Evolutionary conservation across 805 yeast genomes (phyloP).

Genomic region (Sugiyamaella americana): DNA sequence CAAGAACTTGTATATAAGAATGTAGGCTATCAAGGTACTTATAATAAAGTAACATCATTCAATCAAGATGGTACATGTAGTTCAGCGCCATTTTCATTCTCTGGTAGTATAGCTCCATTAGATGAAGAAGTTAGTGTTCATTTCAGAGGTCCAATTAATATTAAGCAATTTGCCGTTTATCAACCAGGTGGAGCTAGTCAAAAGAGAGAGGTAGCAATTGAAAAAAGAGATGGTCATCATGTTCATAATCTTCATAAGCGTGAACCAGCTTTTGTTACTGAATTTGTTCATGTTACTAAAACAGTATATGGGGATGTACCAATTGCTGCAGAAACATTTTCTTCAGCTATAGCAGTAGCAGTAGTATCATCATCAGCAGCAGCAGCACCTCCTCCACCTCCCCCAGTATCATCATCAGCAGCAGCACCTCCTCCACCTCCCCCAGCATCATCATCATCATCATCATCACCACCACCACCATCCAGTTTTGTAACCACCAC

Average conservation of each 20-base stretch:
- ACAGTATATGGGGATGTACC: constrained; percentile 17
- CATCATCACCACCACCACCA: constrained; percentile 15
- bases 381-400: constrained; percentile 14
- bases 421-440: constrained; percentile 29
- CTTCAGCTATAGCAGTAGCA: constrained; percentile 27
- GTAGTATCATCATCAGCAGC: constrained; percentile 10
- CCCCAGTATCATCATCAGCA: constrained; percentile 28
- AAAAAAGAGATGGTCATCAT: constrained; percentile 23
- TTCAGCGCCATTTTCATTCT: constrained; percentile 41
- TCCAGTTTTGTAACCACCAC: background rate
- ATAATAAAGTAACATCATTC: constrained; percentile 75
- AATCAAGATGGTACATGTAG: constrained; percentile 66
- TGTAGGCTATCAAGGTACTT: constrained; percentile 83
- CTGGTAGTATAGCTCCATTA: constrained; percentile 71
- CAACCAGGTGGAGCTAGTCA: constrained; percentile 47
- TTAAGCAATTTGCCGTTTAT: constrained; percentile 85
- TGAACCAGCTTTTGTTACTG: constrained; percentile 58
- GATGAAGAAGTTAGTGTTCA: constrained; percentile 85
- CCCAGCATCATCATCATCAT: constrained; percentile 26
- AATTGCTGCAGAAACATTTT: constrained; percentile 26
- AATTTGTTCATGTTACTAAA: constrained; percentile 62
- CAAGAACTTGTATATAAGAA: constrained; percentile 59
- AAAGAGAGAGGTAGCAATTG: constrained; percentile 37
- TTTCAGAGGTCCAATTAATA: constrained; percentile 82
- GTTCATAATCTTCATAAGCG: constrained; percentile 51